Evolutionary conservation across 2,329 filamentous ascomycete species (phyloP).

Genomic region (Grosmannia serpens): DNA sequence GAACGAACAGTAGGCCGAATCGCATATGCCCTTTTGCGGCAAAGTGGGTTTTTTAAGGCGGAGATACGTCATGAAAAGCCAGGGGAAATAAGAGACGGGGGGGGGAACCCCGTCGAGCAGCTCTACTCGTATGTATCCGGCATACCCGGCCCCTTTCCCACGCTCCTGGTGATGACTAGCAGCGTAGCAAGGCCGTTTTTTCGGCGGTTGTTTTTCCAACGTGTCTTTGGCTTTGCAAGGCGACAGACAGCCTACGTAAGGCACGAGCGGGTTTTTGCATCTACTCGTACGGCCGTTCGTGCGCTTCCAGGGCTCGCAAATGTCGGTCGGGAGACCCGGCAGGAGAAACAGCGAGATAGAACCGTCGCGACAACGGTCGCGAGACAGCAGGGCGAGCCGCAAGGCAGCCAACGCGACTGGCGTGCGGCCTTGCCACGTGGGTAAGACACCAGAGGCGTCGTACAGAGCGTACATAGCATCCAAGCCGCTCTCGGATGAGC

Average conservation of each 20-base stretch:
- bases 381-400: background rate
- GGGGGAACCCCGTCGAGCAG: background rate
- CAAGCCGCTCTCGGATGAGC: background rate
- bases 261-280: background rate
- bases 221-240: background rate
- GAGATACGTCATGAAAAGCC: slow-evolving; percentile 1
- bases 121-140: background rate
- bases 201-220: no score
- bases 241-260: background rate
- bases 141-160: background rate
- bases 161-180: background rate
- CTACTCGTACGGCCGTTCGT: background rate
- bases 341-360: background rate
- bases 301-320: no score
- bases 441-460: background rate
- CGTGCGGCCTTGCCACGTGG: background rate
- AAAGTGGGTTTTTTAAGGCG: background rate
- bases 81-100: background rate
- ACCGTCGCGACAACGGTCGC: background rate
- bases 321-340: background rate
- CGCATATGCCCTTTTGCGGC: background rate
- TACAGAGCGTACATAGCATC: no score
- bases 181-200: background rate
- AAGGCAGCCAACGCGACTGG: background rate
- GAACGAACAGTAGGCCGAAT: background rate